These are phyloP conservation scores for Bretziella fagacearum DNA, from an alignment of 2,329 filamentous ascomycete species.

Conservation along the genomic window DNA sequence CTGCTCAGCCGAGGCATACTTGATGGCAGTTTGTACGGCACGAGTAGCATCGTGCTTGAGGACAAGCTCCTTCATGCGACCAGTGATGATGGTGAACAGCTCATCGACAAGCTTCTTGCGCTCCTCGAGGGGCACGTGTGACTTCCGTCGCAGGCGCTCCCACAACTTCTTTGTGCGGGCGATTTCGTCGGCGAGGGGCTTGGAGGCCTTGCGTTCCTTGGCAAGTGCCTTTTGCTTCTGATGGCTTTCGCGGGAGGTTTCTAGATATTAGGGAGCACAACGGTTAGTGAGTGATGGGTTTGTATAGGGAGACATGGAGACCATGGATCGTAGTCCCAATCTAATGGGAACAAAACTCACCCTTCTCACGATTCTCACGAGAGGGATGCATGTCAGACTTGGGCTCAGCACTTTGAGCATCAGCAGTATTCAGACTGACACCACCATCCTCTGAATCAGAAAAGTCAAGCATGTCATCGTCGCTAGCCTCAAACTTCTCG, in stretches of 20 bases:
- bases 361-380: constrained; percentile 10
- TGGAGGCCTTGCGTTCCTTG: constrained; percentile 77
- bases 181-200: constrained; percentile 82
- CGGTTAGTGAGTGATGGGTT: neutral
- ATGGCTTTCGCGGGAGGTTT: constrained; percentile 71
- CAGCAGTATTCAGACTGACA: constrained; percentile 26
- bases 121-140: constrained; percentile 79
- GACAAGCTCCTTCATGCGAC: constrained; percentile 83
- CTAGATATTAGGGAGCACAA: constrained; percentile 21
- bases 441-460: constrained; percentile 39
- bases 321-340: no score
- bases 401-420: constrained; percentile 22
- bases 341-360: no score
- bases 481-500: constrained; percentile 24
- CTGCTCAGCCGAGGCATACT: constrained; percentile 78
- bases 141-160: constrained; percentile 85
- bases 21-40: constrained; percentile 89
- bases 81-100: constrained; percentile 80
- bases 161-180: constrained; percentile 88
- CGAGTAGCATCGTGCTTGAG: constrained; percentile 98
- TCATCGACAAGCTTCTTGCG: constrained; percentile 74
- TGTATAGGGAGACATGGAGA: no score
- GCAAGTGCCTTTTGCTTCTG: constrained; percentile 80
- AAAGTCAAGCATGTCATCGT: constrained; percentile 27
- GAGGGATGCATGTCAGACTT: constrained; percentile 15